Conservation (phyloP, 768 basidiomycete species). For the Auricularia sp. region DNA sequence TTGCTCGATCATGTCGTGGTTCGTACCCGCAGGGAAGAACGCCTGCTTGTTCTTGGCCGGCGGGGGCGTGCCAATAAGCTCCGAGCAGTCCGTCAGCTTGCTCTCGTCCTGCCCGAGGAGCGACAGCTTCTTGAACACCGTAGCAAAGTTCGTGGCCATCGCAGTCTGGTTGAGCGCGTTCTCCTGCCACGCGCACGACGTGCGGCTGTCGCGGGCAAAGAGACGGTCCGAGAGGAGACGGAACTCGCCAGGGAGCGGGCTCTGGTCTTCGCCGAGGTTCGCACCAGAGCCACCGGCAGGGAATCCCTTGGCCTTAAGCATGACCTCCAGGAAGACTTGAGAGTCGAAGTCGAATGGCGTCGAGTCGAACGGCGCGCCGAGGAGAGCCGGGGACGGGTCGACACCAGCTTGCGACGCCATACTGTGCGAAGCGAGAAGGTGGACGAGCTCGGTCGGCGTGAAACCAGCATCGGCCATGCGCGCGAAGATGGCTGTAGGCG, state of each 20-base stretch:
- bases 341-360: constrained; percentile 34
- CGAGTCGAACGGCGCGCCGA: constrained; percentile 35
- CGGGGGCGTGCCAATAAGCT: no score
- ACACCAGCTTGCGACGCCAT: constrained; percentile 12
- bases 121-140: no score
- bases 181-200: not conserved
- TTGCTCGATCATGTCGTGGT: not conserved
- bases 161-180: no score
- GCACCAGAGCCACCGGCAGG: constrained; percentile 13
- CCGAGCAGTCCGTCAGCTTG: no score
- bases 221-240: constrained; percentile 14
- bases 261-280: constrained; percentile 9
- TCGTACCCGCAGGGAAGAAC: not conserved
- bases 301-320: constrained; percentile 22
- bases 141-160: no score
- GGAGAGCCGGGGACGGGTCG: constrained; percentile 7
- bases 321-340: constrained; percentile 7
- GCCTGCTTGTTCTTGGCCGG: no score
- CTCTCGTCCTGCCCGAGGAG: no score
- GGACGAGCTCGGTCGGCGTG: no score
- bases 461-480: no score
- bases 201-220: constrained; percentile 12
- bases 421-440: no score
- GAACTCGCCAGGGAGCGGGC: constrained; percentile 1
- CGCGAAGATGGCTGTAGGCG: constrained; percentile 14